A percentile compares a stretch with the other conserved stretches of the same genome.
Conservation (phyloP, 176 grass and related monocot species). For the Oryza officinalis region DNA sequence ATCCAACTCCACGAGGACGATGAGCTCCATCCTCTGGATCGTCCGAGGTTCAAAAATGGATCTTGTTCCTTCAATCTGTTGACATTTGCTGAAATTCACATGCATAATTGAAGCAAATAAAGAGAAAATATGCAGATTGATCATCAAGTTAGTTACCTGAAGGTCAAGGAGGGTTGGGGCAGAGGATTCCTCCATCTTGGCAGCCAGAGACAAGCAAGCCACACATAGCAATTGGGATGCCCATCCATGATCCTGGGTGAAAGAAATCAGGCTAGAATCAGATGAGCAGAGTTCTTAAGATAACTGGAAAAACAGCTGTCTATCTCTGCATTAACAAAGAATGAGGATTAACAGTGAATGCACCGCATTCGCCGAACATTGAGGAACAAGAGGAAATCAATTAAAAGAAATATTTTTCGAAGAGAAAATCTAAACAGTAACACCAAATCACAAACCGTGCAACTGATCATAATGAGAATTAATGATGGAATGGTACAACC, state of each 20-base stretch:
- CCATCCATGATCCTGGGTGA: conserved; percentile 44
- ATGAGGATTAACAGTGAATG: too few species aligned
- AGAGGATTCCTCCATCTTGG: conserved; percentile 56
- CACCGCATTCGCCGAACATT: too few species aligned
- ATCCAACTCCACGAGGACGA: conserved; percentile 55
- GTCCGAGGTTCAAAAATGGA: conserved; percentile 60
- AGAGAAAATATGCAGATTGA: background rate
- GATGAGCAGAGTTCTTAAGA: background rate
- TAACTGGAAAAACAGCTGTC: background rate
- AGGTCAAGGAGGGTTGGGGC: conserved; percentile 45
- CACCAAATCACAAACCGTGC: too few species aligned
- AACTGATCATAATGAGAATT: background rate
- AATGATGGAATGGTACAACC: background rate
- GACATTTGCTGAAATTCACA: background rate
- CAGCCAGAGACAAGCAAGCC: conserved; percentile 58
- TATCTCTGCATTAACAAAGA: background rate
- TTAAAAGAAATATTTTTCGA: too few species aligned
- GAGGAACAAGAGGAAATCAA: too few species aligned
- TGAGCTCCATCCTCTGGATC: conserved; percentile 63
- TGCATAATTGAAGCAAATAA: background rate
- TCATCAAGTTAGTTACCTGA: conserved; percentile 37
- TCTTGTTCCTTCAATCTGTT: conserved; percentile 45
- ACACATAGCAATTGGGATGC: conserved; percentile 47
- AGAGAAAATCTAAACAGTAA: too few species aligned
- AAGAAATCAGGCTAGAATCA: background rate